Evolutionary conservation across 495 filamentous ascomycete species (phyloP).

Genomic region (Platismatia glauca): DNA sequence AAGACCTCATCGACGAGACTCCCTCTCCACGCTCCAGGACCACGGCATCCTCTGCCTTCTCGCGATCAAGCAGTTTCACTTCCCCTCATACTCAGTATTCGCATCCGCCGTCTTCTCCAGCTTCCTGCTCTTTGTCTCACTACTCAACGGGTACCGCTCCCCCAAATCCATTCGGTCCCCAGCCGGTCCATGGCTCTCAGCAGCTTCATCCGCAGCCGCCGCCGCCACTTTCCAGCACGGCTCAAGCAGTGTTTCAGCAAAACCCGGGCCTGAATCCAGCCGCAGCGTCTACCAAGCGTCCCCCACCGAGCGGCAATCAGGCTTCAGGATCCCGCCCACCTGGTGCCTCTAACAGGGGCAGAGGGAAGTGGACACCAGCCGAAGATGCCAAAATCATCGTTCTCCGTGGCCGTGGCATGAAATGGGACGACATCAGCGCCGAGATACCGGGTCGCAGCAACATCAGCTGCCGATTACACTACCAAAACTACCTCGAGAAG

Average conservation of each 20-base stretch:
- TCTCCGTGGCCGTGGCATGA: constrained; percentile 80
- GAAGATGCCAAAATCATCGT: constrained; percentile 87
- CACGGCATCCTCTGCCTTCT: constrained; percentile 10
- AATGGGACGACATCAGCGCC: constrained; percentile 97
- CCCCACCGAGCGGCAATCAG: constrained; percentile 15
- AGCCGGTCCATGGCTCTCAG: neutral
- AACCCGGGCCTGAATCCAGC: constrained; percentile 5
- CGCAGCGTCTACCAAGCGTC: constrained; percentile 18
- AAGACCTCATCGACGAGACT: constrained; percentile 13
- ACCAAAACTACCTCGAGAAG: constrained; percentile 94
- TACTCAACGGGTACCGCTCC: constrained; percentile 12
- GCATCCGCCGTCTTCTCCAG: constrained; percentile 1
- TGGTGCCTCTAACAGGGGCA: constrained; percentile 89
- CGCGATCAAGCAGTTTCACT: constrained; percentile 12
- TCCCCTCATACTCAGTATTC: neutral
- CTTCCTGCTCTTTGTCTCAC: constrained; percentile 13
- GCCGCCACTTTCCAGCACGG: constrained; percentile 1
- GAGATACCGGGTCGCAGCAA: constrained; percentile 80
- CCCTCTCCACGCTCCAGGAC: constrained; percentile 14
- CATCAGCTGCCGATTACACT: constrained; percentile 89
- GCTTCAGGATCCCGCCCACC: constrained; percentile 61
- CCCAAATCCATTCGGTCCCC: neutral
- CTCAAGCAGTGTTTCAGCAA: constrained; percentile 9
- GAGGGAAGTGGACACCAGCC: constrained; percentile 81
- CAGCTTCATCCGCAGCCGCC: constrained; percentile 6